Percentiles rank a stretch among this genome's conserved stretches.
phyloP scores from a whole-genome alignment of 1,139 yeast genomes.

The Yamadazyma diddensiae region DNA sequence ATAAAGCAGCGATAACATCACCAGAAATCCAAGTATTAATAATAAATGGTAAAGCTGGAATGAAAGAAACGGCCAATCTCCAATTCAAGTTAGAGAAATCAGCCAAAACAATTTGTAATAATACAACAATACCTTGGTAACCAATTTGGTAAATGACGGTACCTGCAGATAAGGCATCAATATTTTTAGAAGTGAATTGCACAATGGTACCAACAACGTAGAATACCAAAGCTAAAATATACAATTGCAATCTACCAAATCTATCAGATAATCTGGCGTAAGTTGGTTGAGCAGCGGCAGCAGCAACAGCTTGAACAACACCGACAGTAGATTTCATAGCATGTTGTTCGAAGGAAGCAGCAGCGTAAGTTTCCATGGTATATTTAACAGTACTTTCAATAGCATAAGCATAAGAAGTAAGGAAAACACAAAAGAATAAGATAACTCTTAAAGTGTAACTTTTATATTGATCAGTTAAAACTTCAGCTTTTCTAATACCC shows the following conservation, averaged over 20 bases:
- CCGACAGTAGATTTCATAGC: conserved; percentile 64
- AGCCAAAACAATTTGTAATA: conserved; percentile 56
- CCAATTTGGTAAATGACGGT: conserved; percentile 70
- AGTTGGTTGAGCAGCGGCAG: conserved; percentile 70
- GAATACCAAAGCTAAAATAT: conserved; percentile 52
- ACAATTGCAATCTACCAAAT: conserved; percentile 64
- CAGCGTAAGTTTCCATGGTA: conserved; percentile 52
- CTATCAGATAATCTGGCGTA: conserved; percentile 69
- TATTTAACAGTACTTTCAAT: conserved; percentile 55
- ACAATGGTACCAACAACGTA: conserved; percentile 70
- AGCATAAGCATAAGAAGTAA: conserved; percentile 67
- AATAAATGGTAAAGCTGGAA: conserved; percentile 68
- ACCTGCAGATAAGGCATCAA: conserved; percentile 70
- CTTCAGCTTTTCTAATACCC: conserved; percentile 41
- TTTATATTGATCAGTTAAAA: conserved; percentile 34
- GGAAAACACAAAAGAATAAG: conserved; percentile 51
- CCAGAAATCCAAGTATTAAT: conserved; percentile 79
- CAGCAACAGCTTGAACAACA: conserved; percentile 60
- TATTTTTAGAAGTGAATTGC: conserved; percentile 64
- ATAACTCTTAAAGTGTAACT: conserved; percentile 22
- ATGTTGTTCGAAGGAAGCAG: conserved; percentile 54
- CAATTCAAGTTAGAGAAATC: conserved; percentile 69
- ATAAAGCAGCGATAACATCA: conserved; percentile 38
- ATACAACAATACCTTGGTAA: conserved; percentile 58
- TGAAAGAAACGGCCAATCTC: conserved; percentile 61